Conservation (phyloP, 768 basidiomycete species). For the Suillus paluster region DNA sequence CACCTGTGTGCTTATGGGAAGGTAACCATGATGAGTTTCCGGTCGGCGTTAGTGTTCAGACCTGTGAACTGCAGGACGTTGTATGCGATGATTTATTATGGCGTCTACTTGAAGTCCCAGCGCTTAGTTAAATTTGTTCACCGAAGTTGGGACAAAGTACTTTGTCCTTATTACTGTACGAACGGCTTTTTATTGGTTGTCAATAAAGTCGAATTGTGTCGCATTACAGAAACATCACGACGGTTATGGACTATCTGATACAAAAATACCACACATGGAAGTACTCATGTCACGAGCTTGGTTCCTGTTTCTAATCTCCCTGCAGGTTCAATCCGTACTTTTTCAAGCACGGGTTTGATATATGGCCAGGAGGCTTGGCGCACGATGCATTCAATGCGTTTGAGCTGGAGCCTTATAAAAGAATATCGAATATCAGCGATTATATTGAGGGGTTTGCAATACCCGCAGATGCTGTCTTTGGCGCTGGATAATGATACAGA, state of each 20-base stretch:
- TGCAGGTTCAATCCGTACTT: constrained; percentile 59
- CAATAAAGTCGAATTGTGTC: background rate
- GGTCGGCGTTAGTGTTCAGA: background rate
- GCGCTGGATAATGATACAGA: constrained; percentile 52
- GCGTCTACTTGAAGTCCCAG: constrained; percentile 57
- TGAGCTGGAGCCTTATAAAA: constrained; percentile 58
- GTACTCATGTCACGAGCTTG: constrained; percentile 27
- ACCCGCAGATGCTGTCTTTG: constrained; percentile 56
- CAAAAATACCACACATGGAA: constrained; percentile 56
- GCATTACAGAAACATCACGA: constrained; percentile 60
- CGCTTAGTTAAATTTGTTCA: constrained; percentile 58
- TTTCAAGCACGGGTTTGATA: constrained; percentile 50
- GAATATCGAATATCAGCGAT: constrained; percentile 51
- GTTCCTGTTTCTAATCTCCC: background rate
- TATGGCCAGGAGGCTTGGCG: constrained; percentile 60
- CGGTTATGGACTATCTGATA: constrained; percentile 61
- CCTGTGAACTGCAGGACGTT: constrained; percentile 37
- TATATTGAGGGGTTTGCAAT: constrained; percentile 55
- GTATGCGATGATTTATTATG: constrained; percentile 62
- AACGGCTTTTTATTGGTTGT: constrained; percentile 9
- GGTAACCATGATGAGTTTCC: constrained; percentile 17
- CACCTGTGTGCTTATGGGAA: constrained; percentile 56
- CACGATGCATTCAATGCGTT: constrained; percentile 52
- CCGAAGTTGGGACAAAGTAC: constrained; percentile 61
- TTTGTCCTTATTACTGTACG: constrained; percentile 59